These are phyloP conservation scores for Teratosphaeria viscida DNA, from an alignment of 2,329 filamentous ascomycete species.

Conservation along the genomic window DNA sequence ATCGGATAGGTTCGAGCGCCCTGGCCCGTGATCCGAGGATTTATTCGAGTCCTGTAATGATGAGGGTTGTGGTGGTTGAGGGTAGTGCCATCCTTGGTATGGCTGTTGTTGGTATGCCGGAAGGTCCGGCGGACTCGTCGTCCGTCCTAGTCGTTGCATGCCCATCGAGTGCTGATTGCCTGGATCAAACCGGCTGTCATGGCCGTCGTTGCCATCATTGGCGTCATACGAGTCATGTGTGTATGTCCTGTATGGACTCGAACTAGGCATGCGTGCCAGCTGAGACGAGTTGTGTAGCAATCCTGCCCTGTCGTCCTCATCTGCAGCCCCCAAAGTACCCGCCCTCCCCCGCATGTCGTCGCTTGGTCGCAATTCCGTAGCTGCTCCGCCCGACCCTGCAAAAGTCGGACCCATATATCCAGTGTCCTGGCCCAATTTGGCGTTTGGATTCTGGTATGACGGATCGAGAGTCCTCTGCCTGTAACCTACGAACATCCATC, in stretches of 20 bases:
- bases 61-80: not conserved
- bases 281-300: slow-evolving; percentile 15
- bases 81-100: not conserved
- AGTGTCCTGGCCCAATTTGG: slow-evolving; percentile 8
- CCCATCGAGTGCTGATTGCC: not conserved
- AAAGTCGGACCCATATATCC: slow-evolving; percentile 13
- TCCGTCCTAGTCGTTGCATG: not conserved
- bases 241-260: slow-evolving; percentile 9
- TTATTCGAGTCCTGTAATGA: not conserved
- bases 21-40: not conserved
- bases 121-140: not conserved
- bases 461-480: slow-evolving; percentile 43
- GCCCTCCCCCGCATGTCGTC: slow-evolving; percentile 5
- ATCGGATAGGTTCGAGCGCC: slow-evolving; percentile 1
- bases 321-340: slow-evolving; percentile 4
- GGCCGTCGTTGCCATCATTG: slow-evolving; percentile 5
- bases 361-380: slow-evolving; percentile 14
- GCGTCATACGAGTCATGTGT: slow-evolving; percentile 4
- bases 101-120: not conserved
- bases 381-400: slow-evolving; percentile 11
- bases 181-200: not conserved
- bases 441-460: slow-evolving; percentile 25
- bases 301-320: slow-evolving; percentile 20
- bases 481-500: slow-evolving; percentile 70
- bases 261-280: slow-evolving; percentile 2